Evolutionary conservation across 176 grass and related monocot species (phyloP).

Genomic region (Triticum dicoccoides): DNA sequence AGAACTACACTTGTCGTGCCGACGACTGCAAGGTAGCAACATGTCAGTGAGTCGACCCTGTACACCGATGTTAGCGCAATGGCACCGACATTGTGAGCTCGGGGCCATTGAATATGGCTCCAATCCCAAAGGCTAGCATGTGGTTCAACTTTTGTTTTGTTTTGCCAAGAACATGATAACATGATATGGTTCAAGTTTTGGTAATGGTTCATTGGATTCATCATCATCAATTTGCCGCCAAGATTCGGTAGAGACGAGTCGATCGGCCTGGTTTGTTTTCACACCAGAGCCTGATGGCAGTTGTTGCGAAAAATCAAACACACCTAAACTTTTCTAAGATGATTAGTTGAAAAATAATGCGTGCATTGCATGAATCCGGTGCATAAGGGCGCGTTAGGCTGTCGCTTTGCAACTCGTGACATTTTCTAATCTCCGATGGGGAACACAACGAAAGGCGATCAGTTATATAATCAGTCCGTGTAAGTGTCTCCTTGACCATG

Average conservation of each 20-base stretch:
- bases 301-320: not conserved
- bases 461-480: not conserved
- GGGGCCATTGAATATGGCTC: not conserved
- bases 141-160: not conserved
- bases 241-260: not conserved
- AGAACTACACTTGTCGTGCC: not conserved
- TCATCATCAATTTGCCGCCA: not conserved
- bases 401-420: conserved; percentile 47
- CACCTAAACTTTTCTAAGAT: too few species aligned
- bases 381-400: conserved; percentile 6
- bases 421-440: conserved; percentile 18
- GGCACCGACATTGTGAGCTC: not conserved
- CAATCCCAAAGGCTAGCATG: not conserved
- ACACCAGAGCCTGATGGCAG: not conserved
- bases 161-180: not conserved
- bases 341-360: not conserved
- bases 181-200: not conserved
- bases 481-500: conserved; percentile 38
- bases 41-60: not conserved
- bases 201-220: not conserved
- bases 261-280: not conserved
- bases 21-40: not conserved
- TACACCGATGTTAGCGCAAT: not conserved
- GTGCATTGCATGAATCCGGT: not conserved
- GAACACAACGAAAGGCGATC: conserved; percentile 32